phyloP scores from a whole-genome alignment of 2,329 filamentous ascomycete genomes.

The Cladophialophora yegresii region DNA sequence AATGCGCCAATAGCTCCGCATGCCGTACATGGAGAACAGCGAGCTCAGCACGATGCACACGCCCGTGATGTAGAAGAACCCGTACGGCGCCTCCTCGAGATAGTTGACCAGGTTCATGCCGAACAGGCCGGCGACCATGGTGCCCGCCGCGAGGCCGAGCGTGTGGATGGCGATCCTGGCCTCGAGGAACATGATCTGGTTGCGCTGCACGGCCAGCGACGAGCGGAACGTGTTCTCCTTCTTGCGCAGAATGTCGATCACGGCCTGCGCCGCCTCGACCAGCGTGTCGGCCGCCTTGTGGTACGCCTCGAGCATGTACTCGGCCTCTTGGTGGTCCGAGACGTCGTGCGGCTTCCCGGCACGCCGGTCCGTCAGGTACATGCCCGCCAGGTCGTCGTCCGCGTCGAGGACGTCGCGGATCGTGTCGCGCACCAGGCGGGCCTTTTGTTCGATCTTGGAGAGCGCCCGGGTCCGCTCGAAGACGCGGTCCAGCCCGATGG shows the following conservation, averaged over 20 bases:
- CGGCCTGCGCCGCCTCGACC: slow-evolving; percentile 38
- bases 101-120: slow-evolving; percentile 46
- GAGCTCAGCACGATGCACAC: slow-evolving; percentile 35
- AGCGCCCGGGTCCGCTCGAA: slow-evolving; percentile 39
- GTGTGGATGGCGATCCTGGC: slow-evolving; percentile 44
- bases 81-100: slow-evolving; percentile 41
- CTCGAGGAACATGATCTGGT: slow-evolving; percentile 46
- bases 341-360: slow-evolving; percentile 39
- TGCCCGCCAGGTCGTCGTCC: slow-evolving; percentile 44
- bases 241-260: slow-evolving; percentile 39
- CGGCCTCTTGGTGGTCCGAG: slow-evolving; percentile 43
- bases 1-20: slow-evolving; percentile 36
- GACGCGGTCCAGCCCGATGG: slow-evolving; percentile 36
- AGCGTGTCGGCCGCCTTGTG: slow-evolving; percentile 43
- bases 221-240: slow-evolving; percentile 43
- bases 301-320: slow-evolving; percentile 45
- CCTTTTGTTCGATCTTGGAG: slow-evolving; percentile 40
- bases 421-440: slow-evolving; percentile 41
- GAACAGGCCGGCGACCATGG: slow-evolving; percentile 43
- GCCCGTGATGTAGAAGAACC: slow-evolving; percentile 36
- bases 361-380: slow-evolving; percentile 42
- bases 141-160: slow-evolving; percentile 42
- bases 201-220: slow-evolving; percentile 42
- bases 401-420: slow-evolving; percentile 42
- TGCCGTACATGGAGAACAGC: slow-evolving; percentile 37